These are phyloP conservation scores for Helichrysum umbraculigerum DNA, from an alignment of 129 eudicot genomes.

Conservation along the genomic window DNA sequence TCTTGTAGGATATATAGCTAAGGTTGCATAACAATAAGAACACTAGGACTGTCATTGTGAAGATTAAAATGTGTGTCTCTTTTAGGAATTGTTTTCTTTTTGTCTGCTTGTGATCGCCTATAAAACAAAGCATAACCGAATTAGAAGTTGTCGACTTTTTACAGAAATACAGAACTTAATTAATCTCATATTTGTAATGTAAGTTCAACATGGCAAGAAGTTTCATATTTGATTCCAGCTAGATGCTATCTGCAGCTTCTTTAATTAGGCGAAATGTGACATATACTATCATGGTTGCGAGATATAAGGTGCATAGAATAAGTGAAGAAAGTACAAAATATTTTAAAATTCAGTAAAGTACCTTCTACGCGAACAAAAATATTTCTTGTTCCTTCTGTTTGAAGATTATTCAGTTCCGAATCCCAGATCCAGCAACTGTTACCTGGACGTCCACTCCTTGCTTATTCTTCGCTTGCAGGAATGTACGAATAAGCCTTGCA, in stretches of 20 bases:
- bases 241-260: no score
- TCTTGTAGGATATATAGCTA: conserved; percentile 30
- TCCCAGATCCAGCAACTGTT: conserved; percentile 36
- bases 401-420: not conserved
- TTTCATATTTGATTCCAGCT: no score
- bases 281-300: no score
- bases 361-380: conserved; percentile 22
- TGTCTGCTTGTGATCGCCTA: no score
- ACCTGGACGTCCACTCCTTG: not conserved
- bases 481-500: conserved; percentile 34
- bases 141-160: no score
- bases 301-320: no score
- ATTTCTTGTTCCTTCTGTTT: not conserved
- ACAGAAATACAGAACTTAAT: no score
- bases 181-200: no score
- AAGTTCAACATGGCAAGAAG: no score
- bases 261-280: no score
- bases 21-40: conserved; percentile 19
- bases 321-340: not conserved
- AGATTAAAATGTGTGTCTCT: conserved; percentile 5
- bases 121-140: no score
- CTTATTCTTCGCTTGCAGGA: not conserved
- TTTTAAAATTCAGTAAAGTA: not conserved
- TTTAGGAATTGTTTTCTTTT: no score
- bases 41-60: not conserved